Evolutionary conservation across 345 rosid genomes (phyloP).

Genomic region (Conringia planisiliqua): DNA sequence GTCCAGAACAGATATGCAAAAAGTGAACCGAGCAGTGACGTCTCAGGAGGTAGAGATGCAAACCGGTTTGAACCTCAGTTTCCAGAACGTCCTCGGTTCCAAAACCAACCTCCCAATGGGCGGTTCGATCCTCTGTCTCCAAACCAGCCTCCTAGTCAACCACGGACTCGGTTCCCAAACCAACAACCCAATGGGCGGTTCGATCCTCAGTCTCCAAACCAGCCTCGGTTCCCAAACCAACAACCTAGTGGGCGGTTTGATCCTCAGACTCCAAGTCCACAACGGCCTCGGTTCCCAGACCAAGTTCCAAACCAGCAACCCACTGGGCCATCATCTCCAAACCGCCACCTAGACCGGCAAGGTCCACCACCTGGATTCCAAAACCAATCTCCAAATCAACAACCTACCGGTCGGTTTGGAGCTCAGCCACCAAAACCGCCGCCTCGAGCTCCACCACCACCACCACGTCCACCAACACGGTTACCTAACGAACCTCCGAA

Average conservation of each 20-base stretch:
- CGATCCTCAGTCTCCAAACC: constrained; percentile 28
- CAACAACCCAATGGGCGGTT: constrained; percentile 29
- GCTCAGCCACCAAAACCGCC: constrained; percentile 25
- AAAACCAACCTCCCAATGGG: constrained; percentile 10
- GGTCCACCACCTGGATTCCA: constrained; percentile 26
- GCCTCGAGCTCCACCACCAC: constrained; percentile 2
- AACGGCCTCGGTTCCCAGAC: constrained; percentile 23
- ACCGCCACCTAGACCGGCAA: constrained; percentile 14
- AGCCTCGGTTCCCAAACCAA: constrained; percentile 12
- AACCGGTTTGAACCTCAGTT: constrained; percentile 21
- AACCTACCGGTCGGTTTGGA: constrained; percentile 27
- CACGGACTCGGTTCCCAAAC: constrained; percentile 14
- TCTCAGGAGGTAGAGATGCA: constrained; percentile 23
- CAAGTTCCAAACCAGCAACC: constrained; percentile 22
- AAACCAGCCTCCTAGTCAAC: constrained; percentile 13
- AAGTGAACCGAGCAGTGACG: constrained; percentile 41
- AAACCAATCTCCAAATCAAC: constrained; percentile 31
- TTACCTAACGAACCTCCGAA: constrained; percentile 28
- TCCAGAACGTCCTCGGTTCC: constrained; percentile 25
- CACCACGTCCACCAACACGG: constrained; percentile 24
- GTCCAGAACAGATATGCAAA: constrained; percentile 45
- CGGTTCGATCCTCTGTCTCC: constrained; percentile 35
- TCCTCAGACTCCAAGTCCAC: constrained; percentile 25
- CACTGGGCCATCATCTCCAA: constrained; percentile 15
- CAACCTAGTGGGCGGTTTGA: constrained; percentile 22